Percentiles rank a stretch among this genome's conserved stretches.
phyloP scores from a whole-genome alignment of 306 rosid genomes.

The Trifolium repens region DNA sequence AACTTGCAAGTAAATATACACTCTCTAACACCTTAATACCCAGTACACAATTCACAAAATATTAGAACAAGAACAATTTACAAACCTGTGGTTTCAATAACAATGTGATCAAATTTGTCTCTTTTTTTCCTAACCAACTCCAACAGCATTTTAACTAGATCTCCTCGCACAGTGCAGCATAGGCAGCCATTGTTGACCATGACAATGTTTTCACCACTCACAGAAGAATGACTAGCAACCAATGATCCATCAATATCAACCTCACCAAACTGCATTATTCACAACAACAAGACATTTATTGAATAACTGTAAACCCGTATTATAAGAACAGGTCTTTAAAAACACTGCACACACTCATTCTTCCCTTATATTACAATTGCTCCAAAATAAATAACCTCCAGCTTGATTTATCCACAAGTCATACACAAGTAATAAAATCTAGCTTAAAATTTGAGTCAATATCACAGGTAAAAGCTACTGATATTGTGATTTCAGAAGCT shows the following conservation, averaged over 20 bases:
- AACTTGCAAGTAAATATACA: constrained; percentile 24
- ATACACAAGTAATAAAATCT: constrained; percentile 5
- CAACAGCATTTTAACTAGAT: constrained; percentile 87
- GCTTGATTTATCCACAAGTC: background rate
- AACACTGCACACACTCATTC: background rate
- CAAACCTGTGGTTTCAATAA: constrained; percentile 90
- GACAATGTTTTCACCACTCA: constrained; percentile 76
- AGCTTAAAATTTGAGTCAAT: background rate
- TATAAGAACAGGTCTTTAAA: background rate
- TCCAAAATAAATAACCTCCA: constrained; percentile 3
- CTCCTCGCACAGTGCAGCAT: constrained; percentile 92
- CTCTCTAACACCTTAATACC: constrained; percentile 18
- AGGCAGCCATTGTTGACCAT: constrained; percentile 95
- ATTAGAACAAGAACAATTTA: constrained; percentile 30
- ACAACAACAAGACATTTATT: constrained; percentile 1
- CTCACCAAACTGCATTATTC: constrained; percentile 89
- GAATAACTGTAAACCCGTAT: background rate
- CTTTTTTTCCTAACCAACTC: constrained; percentile 71
- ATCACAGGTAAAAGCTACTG: background rate
- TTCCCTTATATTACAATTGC: constrained; percentile 2
- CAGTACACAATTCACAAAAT: constrained; percentile 17
- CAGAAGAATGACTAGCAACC: constrained; percentile 88
- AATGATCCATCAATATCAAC: constrained; percentile 94
- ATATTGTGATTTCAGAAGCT: background rate
- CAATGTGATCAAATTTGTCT: constrained; percentile 85